Evolutionary conservation across 2,329 filamentous ascomycete genomes (phyloP), one percentile per base, ranked within the genome.

Genomic region (Aspergillus piperis): DNA sequence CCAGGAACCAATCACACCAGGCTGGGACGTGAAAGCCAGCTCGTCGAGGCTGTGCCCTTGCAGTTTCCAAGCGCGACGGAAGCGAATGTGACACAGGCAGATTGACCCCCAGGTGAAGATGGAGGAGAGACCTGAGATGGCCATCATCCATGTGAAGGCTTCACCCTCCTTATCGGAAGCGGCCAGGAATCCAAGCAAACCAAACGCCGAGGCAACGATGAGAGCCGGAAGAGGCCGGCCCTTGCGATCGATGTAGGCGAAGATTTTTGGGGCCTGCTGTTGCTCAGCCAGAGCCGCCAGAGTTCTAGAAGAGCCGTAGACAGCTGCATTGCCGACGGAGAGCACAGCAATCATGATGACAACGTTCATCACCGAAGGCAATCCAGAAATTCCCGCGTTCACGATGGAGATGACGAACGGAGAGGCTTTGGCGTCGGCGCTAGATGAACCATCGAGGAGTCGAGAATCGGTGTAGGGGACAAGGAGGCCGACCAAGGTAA

Each of bases 321-420:
- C 89, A 62, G 92, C 88, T 6, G 91, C 94, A 77, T 96, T 97
- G 60, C 92, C 92, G 61, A 97, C 93, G 0, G 91, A 96, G 21
- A 97, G 80, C 21, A 96, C 92, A 19, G 93, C 90, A 63, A 96
- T 87, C 71, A 97, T 87, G 73, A 97, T 96, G 62, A 97, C 92
- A n/a, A 87, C 88, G 76, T 98, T 97, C 90, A 97, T 96, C 57
- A 97, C 84, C 0, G 90, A 93, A 2, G 92, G 91, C 2, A 97
- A 84, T 2, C 89, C 88, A 44, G 85, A 79, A 68, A 97, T 96
- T 8, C 91, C 89, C 1, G 92, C 92, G 64, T 92, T 89, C 66
- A 90, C 82, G 68, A 96, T 96, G 63, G 93, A 91, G 69, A 97
- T 96, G 68, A 97, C 93, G 74, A 97, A 97, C 1, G 94, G 94